Conservation (phyloP, 2,329 filamentous ascomycete species). For the Aaosphaeria pasadenensis region DNA sequence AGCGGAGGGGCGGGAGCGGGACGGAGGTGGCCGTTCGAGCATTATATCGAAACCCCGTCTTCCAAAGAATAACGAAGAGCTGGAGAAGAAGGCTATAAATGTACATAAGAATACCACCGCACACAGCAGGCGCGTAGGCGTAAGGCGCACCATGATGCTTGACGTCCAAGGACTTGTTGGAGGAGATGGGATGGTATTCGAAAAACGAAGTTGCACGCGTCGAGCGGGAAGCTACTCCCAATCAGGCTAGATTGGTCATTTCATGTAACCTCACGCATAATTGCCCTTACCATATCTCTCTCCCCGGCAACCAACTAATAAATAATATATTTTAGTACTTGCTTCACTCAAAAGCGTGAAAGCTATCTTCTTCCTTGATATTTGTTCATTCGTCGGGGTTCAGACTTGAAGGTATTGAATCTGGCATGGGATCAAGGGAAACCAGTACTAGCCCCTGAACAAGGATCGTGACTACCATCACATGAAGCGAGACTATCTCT, state of each 20-base stretch:
- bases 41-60: slow-evolving; percentile 31
- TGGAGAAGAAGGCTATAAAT: slow-evolving; percentile 18
- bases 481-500: no score
- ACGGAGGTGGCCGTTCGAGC: slow-evolving; percentile 20
- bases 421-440: no score
- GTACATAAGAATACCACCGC: slow-evolving; percentile 19
- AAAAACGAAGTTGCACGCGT: not conserved
- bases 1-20: slow-evolving; percentile 11
- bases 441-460: no score
- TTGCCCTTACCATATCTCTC: no score
- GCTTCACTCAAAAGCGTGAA: no score
- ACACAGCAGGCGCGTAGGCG: slow-evolving; percentile 32
- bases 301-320: no score
- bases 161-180: not conserved
- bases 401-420: no score
- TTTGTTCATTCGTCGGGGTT: no score
- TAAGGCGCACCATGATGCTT: slow-evolving; percentile 32
- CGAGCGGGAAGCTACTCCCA: not conserved
- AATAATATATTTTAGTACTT: no score
- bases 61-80: slow-evolving; percentile 21
- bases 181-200: not conserved
- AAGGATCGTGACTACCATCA: no score
- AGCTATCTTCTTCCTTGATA: no score
- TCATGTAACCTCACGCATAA: no score
- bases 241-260: not conserved